These are phyloP conservation scores for Lecanosticta acicola DNA, from an alignment of 2,329 filamentous ascomycete species.

Conservation along the genomic window DNA sequence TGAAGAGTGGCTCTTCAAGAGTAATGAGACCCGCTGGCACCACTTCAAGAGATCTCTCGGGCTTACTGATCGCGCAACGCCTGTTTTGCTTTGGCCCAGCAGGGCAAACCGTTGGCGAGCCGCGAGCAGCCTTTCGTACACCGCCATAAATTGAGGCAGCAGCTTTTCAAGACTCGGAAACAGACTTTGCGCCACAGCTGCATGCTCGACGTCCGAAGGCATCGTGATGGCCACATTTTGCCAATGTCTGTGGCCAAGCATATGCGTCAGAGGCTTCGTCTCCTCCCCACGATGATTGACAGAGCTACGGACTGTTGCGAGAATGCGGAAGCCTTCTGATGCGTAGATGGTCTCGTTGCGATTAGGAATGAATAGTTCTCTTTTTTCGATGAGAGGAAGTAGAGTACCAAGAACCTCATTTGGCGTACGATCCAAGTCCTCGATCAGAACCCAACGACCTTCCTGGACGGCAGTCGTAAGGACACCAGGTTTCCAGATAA, in stretches of 20 bases:
- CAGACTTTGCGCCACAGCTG: slow-evolving; percentile 63
- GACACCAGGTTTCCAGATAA: slow-evolving; percentile 86
- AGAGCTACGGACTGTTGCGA: slow-evolving; percentile 79
- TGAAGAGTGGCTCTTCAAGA: slow-evolving; percentile 57
- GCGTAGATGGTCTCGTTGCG: slow-evolving; percentile 81
- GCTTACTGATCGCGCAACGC: slow-evolving; percentile 56
- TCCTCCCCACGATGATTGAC: slow-evolving; percentile 62
- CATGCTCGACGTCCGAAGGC: slow-evolving; percentile 64
- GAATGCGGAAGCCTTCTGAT: slow-evolving; percentile 77
- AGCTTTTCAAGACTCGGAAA: slow-evolving; percentile 63
- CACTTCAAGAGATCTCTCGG: slow-evolving; percentile 85
- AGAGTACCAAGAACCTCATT: slow-evolving; percentile 92
- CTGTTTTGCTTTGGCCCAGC: slow-evolving; percentile 49
- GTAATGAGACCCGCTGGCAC: slow-evolving; percentile 68
- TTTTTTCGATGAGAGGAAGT: slow-evolving; percentile 82
- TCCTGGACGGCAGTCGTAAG: slow-evolving; percentile 90
- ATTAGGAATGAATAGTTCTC: slow-evolving; percentile 85
- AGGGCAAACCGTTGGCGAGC: slow-evolving; percentile 34
- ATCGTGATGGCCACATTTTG: slow-evolving; percentile 63
- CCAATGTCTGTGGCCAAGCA: slow-evolving; percentile 86
- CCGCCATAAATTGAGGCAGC: slow-evolving; percentile 51
- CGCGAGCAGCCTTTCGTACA: slow-evolving; percentile 45
- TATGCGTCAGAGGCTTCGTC: slow-evolving; percentile 59
- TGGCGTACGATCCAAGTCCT: slow-evolving; percentile 91
- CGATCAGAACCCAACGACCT: slow-evolving; percentile 93